Evolutionary conservation across 75 land plant species (phyloP), one percentile per base, ranked within the genome.

Genomic region (Azolla pinnata): DNA sequence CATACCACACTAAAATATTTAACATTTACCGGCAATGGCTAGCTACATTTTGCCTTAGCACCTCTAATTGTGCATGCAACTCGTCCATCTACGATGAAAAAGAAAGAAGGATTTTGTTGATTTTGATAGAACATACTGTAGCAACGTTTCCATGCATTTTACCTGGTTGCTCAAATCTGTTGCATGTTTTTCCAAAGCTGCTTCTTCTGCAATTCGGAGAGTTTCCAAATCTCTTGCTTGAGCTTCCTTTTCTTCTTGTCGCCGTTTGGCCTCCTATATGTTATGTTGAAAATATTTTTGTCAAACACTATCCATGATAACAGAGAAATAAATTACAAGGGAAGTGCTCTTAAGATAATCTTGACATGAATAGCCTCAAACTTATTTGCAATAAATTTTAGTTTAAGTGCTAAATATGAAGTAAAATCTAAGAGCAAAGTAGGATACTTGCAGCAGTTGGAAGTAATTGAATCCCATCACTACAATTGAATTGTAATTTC

Each of bases 31-130:
- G 82, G 89, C 81, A 88, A 38, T 77, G 90, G 24, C 80, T 80
- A 29, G 87, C 78, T 20, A 83, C 71, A 62, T 69, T 54, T 62
- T 83, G 82, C 54, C 88, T 75, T 29, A 91, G 71, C 29, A 88
- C 82, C 19, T 91, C 97, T 58, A 91, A 60, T 60, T 85, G 81
- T 58, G 35, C 63, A 62, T 79, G 74, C 23, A 91, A 65, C 48
- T 84, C 83, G 57, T 80, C 74, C 52, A 91, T 76, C 97, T 91
- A 86, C 69, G n/a, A n/a, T n/a, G n/a, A n/a, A n/a, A n/a, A n/a
- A n/a, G n/a, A n/a, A n/a, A n/a, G n/a, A n/a, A n/a, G n/a, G n/a
- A n/a, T n/a, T n/a, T n/a, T n/a, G n/a, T n/a, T n/a, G n/a, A n/a
- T n/a, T n/a, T n/a, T n/a, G n/a, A n/a, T n/a, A n/a, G n/a, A n/a